phyloP scores from a whole-genome alignment of 192 early-diverging fungal genomes.

The Entomortierella beljakovae region DNA sequence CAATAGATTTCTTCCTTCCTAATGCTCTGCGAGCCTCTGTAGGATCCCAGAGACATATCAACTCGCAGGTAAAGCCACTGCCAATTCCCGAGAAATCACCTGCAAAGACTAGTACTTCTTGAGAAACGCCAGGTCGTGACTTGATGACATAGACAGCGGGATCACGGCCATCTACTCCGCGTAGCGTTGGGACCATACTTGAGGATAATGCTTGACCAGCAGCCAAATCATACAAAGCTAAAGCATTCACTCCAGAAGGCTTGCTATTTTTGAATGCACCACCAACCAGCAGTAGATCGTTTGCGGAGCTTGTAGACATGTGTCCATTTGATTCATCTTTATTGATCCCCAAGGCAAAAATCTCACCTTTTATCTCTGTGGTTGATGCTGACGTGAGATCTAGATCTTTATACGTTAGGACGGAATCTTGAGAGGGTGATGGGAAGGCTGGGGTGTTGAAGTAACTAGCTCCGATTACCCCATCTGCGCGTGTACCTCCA shows the following conservation, averaged over 20 bases:
- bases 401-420: constrained; percentile 9
- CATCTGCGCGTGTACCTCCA: constrained; percentile 20
- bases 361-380: constrained; percentile 16
- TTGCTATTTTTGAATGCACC: constrained; percentile 16
- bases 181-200: constrained; percentile 12
- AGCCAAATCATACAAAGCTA: constrained; percentile 23
- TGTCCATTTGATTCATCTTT: constrained; percentile 25
- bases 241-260: neutral
- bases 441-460: constrained; percentile 16
- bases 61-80: constrained; percentile 11
- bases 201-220: constrained; percentile 13
- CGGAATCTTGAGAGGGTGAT: neutral
- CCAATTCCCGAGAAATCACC: constrained; percentile 44
- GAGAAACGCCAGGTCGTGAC: constrained; percentile 5
- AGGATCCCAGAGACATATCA: constrained; percentile 32
- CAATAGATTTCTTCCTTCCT: constrained; percentile 20
- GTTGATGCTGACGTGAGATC: neutral
- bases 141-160: constrained; percentile 43
- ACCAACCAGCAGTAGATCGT: constrained; percentile 25
- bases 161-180: neutral
- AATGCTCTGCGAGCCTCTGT: constrained; percentile 19
- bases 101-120: constrained; percentile 17
- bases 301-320: neutral
- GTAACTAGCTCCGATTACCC: constrained; percentile 26
- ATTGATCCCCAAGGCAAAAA: constrained; percentile 24